Evolutionary conservation across 1,139 yeast species (phyloP).

Genomic region (Lodderomyces margitis): DNA sequence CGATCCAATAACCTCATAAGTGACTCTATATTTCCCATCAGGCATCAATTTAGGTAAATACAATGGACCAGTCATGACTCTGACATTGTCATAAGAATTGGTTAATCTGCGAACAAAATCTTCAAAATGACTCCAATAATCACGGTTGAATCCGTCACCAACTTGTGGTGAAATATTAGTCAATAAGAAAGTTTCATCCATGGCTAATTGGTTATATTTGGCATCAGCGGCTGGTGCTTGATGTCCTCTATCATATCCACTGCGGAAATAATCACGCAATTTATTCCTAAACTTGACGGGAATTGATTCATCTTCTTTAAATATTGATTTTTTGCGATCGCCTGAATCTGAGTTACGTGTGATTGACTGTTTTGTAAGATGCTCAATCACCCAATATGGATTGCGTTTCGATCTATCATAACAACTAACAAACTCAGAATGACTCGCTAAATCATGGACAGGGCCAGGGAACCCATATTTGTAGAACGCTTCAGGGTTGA

Average conservation of each 20-base stretch:
- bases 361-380: conserved; percentile 75
- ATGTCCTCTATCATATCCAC: conserved; percentile 97
- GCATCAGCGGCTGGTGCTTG: conserved; percentile 99
- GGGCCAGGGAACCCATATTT: conserved; percentile 96
- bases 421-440: conserved; percentile 79
- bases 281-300: conserved; percentile 75
- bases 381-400: conserved; percentile 91
- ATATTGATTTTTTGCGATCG: conserved; percentile 77
- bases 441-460: conserved; percentile 71
- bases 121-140: conserved; percentile 96
- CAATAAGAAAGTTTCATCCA: conserved; percentile 89
- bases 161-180: conserved; percentile 96
- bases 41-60: conserved; percentile 76
- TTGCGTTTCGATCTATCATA: conserved; percentile 82
- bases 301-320: conserved; percentile 82
- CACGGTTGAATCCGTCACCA: conserved; percentile 95
- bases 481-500: conserved; percentile 74
- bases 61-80: conserved; percentile 91
- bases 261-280: conserved; percentile 83
- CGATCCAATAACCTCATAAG: conserved; percentile 91
- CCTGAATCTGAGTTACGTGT: conserved; percentile 43
- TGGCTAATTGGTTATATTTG: conserved; percentile 80
- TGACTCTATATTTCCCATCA: conserved; percentile 67
- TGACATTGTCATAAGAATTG: conserved; percentile 61
- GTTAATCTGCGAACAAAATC: conserved; percentile 82